These are phyloP conservation scores for Suillus alpinus DNA, from an alignment of 768 basidiomycete genomes.

Conservation along the genomic window DNA sequence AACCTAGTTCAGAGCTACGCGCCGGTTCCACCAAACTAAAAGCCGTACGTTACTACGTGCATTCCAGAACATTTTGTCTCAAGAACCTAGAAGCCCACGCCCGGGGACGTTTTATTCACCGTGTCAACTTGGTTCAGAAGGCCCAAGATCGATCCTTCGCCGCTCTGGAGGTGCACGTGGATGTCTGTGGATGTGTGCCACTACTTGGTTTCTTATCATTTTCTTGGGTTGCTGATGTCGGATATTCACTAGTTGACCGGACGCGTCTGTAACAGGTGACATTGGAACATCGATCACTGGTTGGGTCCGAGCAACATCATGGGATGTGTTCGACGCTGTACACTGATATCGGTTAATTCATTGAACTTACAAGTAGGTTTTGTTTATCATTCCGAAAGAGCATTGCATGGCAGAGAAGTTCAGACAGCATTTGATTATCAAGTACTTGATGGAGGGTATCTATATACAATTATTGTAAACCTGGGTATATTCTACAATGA, in stretches of 20 bases:
- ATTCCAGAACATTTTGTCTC: not conserved
- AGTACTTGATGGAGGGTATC: not conserved
- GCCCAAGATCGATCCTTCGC: not conserved
- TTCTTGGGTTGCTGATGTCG: not conserved
- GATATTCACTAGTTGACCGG: not conserved
- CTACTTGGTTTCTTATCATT: not conserved
- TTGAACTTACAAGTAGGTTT: not conserved
- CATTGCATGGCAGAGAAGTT: not conserved
- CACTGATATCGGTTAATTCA: not conserved
- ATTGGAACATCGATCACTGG: too few species aligned
- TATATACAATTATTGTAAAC: conserved; percentile 1
- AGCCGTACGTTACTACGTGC: not conserved
- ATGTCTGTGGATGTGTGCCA: not conserved
- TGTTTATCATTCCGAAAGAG: not conserved
- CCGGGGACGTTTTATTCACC: not conserved
- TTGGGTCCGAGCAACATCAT: not conserved
- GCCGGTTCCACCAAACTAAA: not conserved
- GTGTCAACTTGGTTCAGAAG: not conserved
- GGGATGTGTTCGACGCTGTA: not conserved
- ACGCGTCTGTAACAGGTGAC: not conserved
- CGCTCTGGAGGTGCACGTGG: not conserved
- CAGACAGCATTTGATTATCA: not conserved
- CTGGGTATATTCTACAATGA: conserved; percentile 4
- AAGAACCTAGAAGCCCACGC: not conserved
- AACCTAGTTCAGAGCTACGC: too few species aligned